Evolutionary conservation across 306 rosid genomes (phyloP).

Genomic region (Phaseolus lunatus): DNA sequence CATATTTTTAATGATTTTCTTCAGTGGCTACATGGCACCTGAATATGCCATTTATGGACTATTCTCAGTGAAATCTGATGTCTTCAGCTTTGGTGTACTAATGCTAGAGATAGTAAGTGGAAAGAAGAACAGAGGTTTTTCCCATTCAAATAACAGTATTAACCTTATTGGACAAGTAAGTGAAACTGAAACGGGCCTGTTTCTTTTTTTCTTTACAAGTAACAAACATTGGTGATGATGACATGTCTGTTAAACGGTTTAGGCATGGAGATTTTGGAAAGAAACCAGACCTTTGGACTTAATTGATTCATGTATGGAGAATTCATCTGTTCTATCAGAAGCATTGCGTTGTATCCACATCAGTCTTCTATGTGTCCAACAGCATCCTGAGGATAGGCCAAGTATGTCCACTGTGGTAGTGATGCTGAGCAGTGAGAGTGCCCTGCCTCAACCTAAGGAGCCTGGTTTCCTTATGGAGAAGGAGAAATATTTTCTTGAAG

Average conservation of each 20-base stretch:
- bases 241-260: not conserved
- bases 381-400: constrained; percentile 65
- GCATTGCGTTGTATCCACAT: constrained; percentile 57
- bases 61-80: constrained; percentile 48
- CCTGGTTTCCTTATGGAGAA: constrained; percentile 55
- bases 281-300: constrained; percentile 48
- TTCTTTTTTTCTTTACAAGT: not conserved
- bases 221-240: not conserved
- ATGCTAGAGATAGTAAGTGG: constrained; percentile 47
- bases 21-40: constrained; percentile 51
- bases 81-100: constrained; percentile 46
- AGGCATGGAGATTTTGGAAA: constrained; percentile 51
- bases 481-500: constrained; percentile 37
- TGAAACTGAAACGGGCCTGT: not conserved
- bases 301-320: constrained; percentile 48
- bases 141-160: constrained; percentile 19
- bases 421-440: constrained; percentile 57
- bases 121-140: constrained; percentile 46
- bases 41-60: constrained; percentile 49
- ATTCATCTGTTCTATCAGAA: constrained; percentile 29
- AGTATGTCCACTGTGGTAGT: constrained; percentile 60
- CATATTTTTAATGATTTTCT: not conserved
- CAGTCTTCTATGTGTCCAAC: constrained; percentile 63
- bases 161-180: constrained; percentile 51
- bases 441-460: constrained; percentile 54